phyloP scores from a whole-genome alignment of 768 basidiomycete species.

The Mycena polygramma region DNA sequence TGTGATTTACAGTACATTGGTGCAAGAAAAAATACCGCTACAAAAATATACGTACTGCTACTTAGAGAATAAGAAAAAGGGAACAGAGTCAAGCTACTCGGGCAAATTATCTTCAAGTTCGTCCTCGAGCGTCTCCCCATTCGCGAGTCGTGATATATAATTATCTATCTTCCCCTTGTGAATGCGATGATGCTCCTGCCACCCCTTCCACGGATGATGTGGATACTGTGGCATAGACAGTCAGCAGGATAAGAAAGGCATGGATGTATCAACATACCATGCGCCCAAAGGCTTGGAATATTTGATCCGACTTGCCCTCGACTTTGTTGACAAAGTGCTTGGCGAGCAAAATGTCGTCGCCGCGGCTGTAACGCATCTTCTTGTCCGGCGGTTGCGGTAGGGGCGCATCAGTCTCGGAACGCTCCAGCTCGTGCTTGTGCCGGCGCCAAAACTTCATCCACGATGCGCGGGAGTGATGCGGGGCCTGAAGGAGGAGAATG shows the following conservation, averaged over 20 bases:
- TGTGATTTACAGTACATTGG: slow-evolving; percentile 1
- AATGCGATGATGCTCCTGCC: slow-evolving; percentile 93
- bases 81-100: slow-evolving; percentile 10
- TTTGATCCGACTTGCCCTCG: slow-evolving; percentile 85
- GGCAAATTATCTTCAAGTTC: slow-evolving; percentile 29
- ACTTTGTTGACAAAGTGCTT: slow-evolving; percentile 79
- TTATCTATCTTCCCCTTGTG: slow-evolving; percentile 91
- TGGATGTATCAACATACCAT: slow-evolving; percentile 57
- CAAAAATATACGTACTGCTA: background rate
- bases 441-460: slow-evolving; percentile 96
- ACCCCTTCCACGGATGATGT: slow-evolving; percentile 94
- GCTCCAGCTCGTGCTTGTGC: slow-evolving; percentile 86
- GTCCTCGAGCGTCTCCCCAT: slow-evolving; percentile 65
- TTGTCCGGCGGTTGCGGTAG: slow-evolving; percentile 85
- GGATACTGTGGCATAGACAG: slow-evolving; percentile 67
- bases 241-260: slow-evolving; percentile 13
- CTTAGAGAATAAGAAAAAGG: background rate
- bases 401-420: slow-evolving; percentile 75
- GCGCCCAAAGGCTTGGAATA: slow-evolving; percentile 86
- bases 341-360: slow-evolving; percentile 85
- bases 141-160: slow-evolving; percentile 70
- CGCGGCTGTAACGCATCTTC: slow-evolving; percentile 87
- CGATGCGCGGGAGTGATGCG: slow-evolving; percentile 91
- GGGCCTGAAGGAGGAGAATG: slow-evolving; percentile 63
- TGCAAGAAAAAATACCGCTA: no score